Conservation (phyloP, 306 rosid species). For the Purshia tridentata region DNA sequence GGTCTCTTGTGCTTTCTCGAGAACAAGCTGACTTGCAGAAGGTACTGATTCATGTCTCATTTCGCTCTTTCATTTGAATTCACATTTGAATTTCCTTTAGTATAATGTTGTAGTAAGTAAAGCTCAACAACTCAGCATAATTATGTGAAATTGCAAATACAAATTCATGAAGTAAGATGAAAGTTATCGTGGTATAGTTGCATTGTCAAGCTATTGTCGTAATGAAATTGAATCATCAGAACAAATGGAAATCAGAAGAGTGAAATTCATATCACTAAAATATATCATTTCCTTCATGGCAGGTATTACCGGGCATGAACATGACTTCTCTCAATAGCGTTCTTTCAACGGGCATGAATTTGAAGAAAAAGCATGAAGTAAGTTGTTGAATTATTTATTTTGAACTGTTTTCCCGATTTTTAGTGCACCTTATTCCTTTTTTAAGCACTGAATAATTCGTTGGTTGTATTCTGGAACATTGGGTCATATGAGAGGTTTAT, state of each 20-base stretch:
- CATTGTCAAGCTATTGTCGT: not conserved
- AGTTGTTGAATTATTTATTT: slow-evolving; percentile 27
- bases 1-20: slow-evolving; percentile 61
- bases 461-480: not conserved
- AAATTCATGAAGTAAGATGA: not conserved
- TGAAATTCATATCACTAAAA: not conserved
- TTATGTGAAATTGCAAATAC: not conserved
- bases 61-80: not conserved
- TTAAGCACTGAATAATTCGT: not conserved
- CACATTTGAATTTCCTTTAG: not conserved
- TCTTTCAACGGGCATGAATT: slow-evolving; percentile 87
- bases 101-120: not conserved
- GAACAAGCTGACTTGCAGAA: slow-evolving; percentile 56
- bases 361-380: slow-evolving; percentile 83
- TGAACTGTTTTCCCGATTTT: not conserved
- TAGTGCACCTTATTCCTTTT: not conserved
- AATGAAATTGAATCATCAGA: not conserved
- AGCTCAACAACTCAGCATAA: no score
- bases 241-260: not conserved
- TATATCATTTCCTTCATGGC: slow-evolving; percentile 23
- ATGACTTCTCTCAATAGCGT: slow-evolving; percentile 58
- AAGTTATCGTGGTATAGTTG: not conserved
- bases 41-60: slow-evolving; percentile 36
- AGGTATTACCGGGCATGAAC: slow-evolving; percentile 64
- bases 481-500: not conserved